Evolutionary conservation across 2,329 filamentous ascomycete species (phyloP).

Genomic region (Neofusicoccum sp.): DNA sequence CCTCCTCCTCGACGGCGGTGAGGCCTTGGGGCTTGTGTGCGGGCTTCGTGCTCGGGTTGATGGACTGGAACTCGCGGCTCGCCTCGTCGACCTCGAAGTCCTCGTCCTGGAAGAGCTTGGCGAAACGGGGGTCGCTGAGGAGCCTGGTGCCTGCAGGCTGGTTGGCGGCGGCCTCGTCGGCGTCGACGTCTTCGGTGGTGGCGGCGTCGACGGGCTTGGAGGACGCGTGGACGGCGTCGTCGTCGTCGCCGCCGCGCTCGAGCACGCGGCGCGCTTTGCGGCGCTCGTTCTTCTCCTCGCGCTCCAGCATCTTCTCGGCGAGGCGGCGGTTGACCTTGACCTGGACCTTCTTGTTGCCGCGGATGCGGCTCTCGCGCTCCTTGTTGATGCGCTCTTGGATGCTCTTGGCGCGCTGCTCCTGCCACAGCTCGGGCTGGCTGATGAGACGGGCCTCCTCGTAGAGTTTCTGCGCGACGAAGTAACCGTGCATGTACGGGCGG

Average conservation of each 20-base stretch:
- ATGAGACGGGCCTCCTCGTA: conserved; percentile 95
- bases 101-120: conserved; percentile 83
- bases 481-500: conserved; percentile 97
- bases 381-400: conserved; percentile 96
- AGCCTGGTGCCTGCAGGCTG: conserved; percentile 51
- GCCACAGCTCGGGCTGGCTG: conserved; percentile 88
- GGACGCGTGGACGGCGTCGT: conserved; percentile 36
- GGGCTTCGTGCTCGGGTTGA: conserved; percentile 78
- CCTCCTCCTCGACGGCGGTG: conserved; percentile 61
- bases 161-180: conserved; percentile 37
- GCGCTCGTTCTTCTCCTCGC: conserved; percentile 65
- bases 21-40: conserved; percentile 47
- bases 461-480: conserved; percentile 91
- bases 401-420: conserved; percentile 86
- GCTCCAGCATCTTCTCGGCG: conserved; percentile 62
- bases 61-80: conserved; percentile 78
- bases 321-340: conserved; percentile 84
- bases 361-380: conserved; percentile 90
- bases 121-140: conserved; percentile 83
- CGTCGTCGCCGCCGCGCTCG: conserved; percentile 61
- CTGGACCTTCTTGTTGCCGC: conserved; percentile 85
- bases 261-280: conserved; percentile 47
- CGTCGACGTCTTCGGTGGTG: conserved; percentile 54
- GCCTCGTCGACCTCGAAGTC: conserved; percentile 91
- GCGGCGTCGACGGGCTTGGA: conserved; percentile 7